Base-by-base conservation (phyloP, 2,329 filamentous ascomycete genomes). In the Juglanconis sp. region DNA sequence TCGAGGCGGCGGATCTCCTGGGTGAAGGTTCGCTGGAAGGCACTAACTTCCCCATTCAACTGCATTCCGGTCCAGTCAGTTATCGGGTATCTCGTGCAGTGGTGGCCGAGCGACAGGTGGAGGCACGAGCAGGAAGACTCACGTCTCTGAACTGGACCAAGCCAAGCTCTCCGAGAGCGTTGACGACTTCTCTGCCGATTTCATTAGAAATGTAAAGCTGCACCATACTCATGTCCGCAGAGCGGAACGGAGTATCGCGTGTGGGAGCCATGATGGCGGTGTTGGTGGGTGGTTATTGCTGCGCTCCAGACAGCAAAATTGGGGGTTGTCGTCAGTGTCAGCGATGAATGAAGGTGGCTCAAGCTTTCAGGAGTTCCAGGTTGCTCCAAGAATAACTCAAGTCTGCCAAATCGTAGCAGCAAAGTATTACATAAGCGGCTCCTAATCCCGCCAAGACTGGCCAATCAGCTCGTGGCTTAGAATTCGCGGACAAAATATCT, bases 161-260 rank as follows among this genome's bases (percentile, higher is more conserved):
- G 61, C 95, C 95, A 71, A 99, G 86, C 84, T 99, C 95, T 73
- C 95, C 95, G 66, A 99, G 82, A 59, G 94, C 94, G 73, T 93
- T 96, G 65, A 98, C 93, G 70, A 97, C 94, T 81, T 99, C 96
- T 73, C 95, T 88, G 69, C 95, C 94, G 69, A 99, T 98, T 83
- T 99, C 95, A 75, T 97, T 98, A 72, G 95, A 92, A 71, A 99
- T 96, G 79, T 98, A 99, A 72, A 99, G 89, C 87, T 99, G 95
- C 72, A 96, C 96, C 89, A 99, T 89, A 84, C 92, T 97, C 95
- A 99, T 99, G 78, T 97, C 91, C 91, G 92, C 91, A 75, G 95
- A 99, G 85, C 96, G 94, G 88, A 99, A 98, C 82, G 97, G 91
- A 77, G 93, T 96, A 80, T 98, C 92, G 80, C 91, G 79, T 74